These are phyloP conservation scores for Penicillium turbatum DNA, from an alignment of 495 filamentous ascomycete species.

Conservation along the genomic window DNA sequence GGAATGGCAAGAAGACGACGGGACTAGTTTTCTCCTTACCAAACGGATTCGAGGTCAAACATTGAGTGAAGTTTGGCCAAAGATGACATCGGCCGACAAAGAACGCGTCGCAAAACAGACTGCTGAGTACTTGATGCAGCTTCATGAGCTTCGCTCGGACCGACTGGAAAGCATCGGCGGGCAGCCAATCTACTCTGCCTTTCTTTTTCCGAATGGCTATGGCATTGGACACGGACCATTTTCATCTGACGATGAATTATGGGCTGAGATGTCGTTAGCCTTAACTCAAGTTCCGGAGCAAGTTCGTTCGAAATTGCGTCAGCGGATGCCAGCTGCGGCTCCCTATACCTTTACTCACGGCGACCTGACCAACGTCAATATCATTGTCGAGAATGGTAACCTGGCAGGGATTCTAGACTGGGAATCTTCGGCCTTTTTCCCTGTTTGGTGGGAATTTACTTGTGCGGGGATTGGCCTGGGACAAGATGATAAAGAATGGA, in stretches of 20 bases:
- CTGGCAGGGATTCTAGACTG: constrained; percentile 26
- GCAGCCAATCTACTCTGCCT: constrained; percentile 15
- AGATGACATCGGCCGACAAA: constrained; percentile 14
- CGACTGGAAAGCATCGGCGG: constrained; percentile 19
- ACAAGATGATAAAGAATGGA: constrained; percentile 25
- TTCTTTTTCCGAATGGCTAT: constrained; percentile 11
- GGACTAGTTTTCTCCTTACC: constrained; percentile 5
- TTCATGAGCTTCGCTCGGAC: constrained; percentile 19
- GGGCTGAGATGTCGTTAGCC: constrained; percentile 24
- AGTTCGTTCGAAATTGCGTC: constrained; percentile 16
- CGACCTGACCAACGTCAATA: constrained; percentile 35
- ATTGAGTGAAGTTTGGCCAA: constrained; percentile 15
- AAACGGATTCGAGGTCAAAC: constrained; percentile 19
- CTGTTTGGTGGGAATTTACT: constrained; percentile 28
- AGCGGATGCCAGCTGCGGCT: constrained; percentile 22
- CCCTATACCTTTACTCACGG: constrained; percentile 36
- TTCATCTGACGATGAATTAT: constrained; percentile 26
- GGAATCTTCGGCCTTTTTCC: constrained; percentile 25
- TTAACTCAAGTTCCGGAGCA: constrained; percentile 19
- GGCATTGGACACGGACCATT: constrained; percentile 22
- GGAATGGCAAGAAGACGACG: constrained; percentile 12
- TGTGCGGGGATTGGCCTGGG: constrained; percentile 7
- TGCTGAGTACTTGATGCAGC: constrained; percentile 19
- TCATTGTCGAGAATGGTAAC: constrained; percentile 29
- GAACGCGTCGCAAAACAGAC: constrained; percentile 21